Evolutionary conservation across 306 rosid genomes (phyloP).

Genomic region (Ormosia emarginata): DNA sequence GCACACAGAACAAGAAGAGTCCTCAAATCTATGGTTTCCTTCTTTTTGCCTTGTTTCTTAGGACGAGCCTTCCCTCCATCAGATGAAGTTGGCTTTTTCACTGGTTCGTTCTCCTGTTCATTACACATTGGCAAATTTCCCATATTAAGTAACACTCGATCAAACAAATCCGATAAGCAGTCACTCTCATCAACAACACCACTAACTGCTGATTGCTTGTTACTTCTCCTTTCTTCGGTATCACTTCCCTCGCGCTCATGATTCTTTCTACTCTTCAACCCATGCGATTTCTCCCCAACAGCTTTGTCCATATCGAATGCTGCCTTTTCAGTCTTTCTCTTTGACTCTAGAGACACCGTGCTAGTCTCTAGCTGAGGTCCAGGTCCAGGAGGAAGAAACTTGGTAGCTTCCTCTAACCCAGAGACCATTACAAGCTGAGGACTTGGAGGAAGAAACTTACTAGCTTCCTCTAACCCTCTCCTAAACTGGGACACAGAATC

Average conservation of each 20-base stretch:
- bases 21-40: constrained; percentile 62
- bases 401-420: too few relatives aligned
- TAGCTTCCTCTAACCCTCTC: constrained; percentile 80
- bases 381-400: neutral
- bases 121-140: constrained; percentile 21
- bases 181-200: constrained; percentile 36
- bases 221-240: constrained; percentile 41
- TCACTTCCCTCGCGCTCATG: constrained; percentile 27
- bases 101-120: constrained; percentile 2
- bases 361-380: neutral
- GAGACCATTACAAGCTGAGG: constrained; percentile 29
- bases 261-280: constrained; percentile 40
- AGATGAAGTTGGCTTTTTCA: neutral
- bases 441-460: constrained; percentile 67
- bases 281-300: constrained; percentile 30
- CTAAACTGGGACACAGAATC: constrained; percentile 61
- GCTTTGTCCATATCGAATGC: neutral
- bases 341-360: neutral
- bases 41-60: constrained; percentile 39
- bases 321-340: neutral
- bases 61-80: constrained; percentile 29
- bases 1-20: constrained; percentile 53
- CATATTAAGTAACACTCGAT: constrained; percentile 31
- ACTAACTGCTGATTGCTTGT: constrained; percentile 41
- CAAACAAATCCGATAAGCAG: constrained; percentile 40